Base-by-base conservation (phyloP, 1,284 basidiomycete genomes). In the Ganoderma sinense region DNA sequence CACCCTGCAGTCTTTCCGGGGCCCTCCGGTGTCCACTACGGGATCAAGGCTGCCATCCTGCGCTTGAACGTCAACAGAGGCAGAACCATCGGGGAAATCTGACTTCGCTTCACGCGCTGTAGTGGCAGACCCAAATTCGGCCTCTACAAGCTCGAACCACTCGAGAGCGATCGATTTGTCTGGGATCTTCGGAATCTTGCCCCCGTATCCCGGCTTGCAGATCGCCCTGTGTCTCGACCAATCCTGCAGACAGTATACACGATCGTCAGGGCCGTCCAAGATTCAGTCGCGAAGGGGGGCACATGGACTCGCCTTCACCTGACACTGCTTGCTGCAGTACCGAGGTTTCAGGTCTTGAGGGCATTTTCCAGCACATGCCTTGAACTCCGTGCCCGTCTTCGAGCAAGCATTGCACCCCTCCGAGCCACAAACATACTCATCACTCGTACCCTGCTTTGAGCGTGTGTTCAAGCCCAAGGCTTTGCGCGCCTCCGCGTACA, bases 401-500 rank as follows among this genome's bases (percentile, higher is more conserved):
- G 55, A 33, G 2, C 29, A 8, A 18, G 11, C 6, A 0, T 13
- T 1, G 18, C 55, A 33, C 6, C 55, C 55, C 55, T 56, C 29
- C 18, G 55, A 6, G 29, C 55, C 31, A 13, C 55, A 56, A 2
- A 14, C 23, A 16, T 56, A 20, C 55, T 56, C 55, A 16, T 56
- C 53, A 20, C n/a, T 36, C 18, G 8, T 0, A 20, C n/a, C 23
- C 16, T 1, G 2, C 26, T 7, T 14, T 26, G 4, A 13, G 2
- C 6, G 6, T 7, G 36, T 8, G 36, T 36, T 36, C 33, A 8
- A 36, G 33, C 14, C 26, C 10, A 55, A 4, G 1, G 53, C 29
- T 18, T 60, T 48, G 1, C 66, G 68, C 14, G 65, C 71, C 13
- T 68, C 61, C 11, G 51, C 69, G 14, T 66, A 61, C 10, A 69